Evolutionary conservation across 495 filamentous ascomycete genomes (phyloP).

Genomic region (Neurospora sp.): DNA sequence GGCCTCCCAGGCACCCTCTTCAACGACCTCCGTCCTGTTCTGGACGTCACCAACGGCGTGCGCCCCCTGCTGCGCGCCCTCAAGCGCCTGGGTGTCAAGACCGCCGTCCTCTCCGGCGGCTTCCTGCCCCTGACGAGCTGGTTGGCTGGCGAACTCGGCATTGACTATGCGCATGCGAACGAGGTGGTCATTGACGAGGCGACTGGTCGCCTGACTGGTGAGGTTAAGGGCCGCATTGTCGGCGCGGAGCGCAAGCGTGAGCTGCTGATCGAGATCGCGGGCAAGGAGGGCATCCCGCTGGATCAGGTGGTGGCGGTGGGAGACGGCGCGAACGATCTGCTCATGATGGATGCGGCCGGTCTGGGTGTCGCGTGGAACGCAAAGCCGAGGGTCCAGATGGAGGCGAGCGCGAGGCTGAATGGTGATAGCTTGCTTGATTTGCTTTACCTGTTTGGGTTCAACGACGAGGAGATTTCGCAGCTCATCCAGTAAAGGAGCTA

Average conservation of each 20-base stretch:
- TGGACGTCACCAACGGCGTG: slow-evolving; percentile 77
- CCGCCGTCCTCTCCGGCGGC: slow-evolving; percentile 84
- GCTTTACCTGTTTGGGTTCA: slow-evolving; percentile 74
- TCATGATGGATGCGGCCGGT: slow-evolving; percentile 84
- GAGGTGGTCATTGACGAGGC: slow-evolving; percentile 56
- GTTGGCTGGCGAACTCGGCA: slow-evolving; percentile 66
- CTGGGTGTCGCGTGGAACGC: slow-evolving; percentile 90
- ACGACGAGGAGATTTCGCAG: slow-evolving; percentile 50
- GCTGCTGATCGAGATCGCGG: slow-evolving; percentile 67
- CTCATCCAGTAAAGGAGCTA: slow-evolving; percentile 21
- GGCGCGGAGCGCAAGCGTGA: slow-evolving; percentile 70
- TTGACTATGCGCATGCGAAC: slow-evolving; percentile 85
- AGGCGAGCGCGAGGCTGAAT: slow-evolving; percentile 75
- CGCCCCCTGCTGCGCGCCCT: slow-evolving; percentile 59
- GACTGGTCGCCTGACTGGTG: slow-evolving; percentile 65
- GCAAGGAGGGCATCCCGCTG: slow-evolving; percentile 56
- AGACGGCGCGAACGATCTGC: slow-evolving; percentile 89
- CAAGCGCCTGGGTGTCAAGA: slow-evolving; percentile 66
- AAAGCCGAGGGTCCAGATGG: slow-evolving; percentile 82
- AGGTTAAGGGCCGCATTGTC: slow-evolving; percentile 68
- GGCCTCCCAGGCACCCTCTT: slow-evolving; percentile 74
- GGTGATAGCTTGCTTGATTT: slow-evolving; percentile 68
- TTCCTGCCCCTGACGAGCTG: slow-evolving; percentile 83
- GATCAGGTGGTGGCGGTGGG: slow-evolving; percentile 80
- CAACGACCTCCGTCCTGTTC: slow-evolving; percentile 57